Evolutionary conservation across 352 stramenopile species (phyloP).

Genomic region (Chrysophaeum taylorii): DNA sequence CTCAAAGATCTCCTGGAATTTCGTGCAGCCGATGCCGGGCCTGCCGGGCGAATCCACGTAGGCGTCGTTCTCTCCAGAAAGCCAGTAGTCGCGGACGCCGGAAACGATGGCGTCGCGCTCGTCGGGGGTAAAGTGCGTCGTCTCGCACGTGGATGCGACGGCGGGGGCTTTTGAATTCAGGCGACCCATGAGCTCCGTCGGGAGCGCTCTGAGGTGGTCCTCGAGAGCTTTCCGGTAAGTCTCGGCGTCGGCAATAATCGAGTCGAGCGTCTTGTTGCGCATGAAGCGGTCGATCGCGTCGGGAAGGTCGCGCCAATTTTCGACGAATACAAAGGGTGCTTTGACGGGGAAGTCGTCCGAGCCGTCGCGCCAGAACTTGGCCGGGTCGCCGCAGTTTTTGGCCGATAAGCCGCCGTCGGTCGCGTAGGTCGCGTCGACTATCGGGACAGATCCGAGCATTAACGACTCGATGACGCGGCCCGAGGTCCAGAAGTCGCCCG

Average conservation of each 20-base stretch:
- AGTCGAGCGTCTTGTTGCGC: not conserved
- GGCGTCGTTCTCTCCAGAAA: no score
- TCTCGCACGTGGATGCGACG: not conserved
- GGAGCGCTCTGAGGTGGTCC: not conserved
- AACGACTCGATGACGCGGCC: not conserved
- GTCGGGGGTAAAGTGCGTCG: not conserved
- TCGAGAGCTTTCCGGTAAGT: not conserved
- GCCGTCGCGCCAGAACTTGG: not conserved
- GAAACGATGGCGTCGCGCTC: not conserved
- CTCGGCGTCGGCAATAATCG: not conserved
- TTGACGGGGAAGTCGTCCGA: not conserved
- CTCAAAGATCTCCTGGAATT: no score
- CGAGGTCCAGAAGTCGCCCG: not conserved
- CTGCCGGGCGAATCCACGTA: no score
- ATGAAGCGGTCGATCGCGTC: not conserved
- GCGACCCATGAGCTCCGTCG: not conserved
- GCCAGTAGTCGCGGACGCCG: no score
- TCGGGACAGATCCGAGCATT: not conserved
- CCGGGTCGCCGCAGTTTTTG: not conserved
- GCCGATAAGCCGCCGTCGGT: not conserved
- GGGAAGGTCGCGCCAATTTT: not conserved
- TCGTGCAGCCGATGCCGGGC: no score
- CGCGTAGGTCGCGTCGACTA: conserved; percentile 1
- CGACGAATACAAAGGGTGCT: conserved; percentile 9
- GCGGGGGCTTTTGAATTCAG: no score